phyloP scores from a whole-genome alignment of 169 alveolate species.

The Cryptosporidium meleagridis region DNA sequence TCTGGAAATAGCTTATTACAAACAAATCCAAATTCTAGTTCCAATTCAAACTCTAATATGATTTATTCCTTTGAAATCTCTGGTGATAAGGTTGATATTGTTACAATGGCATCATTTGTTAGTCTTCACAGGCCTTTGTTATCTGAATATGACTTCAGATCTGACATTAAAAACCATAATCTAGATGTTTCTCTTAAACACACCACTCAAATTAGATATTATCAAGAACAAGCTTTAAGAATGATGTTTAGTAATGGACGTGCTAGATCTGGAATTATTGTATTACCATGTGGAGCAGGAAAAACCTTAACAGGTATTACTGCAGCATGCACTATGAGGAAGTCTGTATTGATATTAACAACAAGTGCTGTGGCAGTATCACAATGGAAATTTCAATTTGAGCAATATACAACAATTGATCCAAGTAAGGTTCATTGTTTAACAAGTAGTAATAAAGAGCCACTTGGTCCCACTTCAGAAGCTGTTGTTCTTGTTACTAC shows the following conservation, averaged over 20 bases:
- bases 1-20: not conserved
- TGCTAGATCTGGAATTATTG: constrained; percentile 98
- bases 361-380: constrained; percentile 94
- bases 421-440: constrained; percentile 89
- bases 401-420: constrained; percentile 90
- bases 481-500: constrained; percentile 96
- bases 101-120: constrained; percentile 89
- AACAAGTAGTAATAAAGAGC: constrained; percentile 94
- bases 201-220: constrained; percentile 92
- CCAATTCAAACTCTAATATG: constrained; percentile 21
- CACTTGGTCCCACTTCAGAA: constrained; percentile 85
- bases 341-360: constrained; percentile 91
- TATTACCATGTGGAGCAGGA: constrained; percentile 99
- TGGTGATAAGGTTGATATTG: constrained; percentile 87
- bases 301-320: constrained; percentile 99
- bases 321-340: constrained; percentile 96
- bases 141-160: constrained; percentile 96
- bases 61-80: constrained; percentile 89
- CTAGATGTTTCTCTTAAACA: constrained; percentile 91
- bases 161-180: constrained; percentile 88
- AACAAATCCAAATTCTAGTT: not conserved
- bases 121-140: constrained; percentile 93
- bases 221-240: constrained; percentile 94
- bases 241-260: constrained; percentile 98
- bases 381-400: constrained; percentile 91